phyloP scores from a whole-genome alignment of 2,329 filamentous ascomycete genomes.

The Xylaria sp. region DNA sequence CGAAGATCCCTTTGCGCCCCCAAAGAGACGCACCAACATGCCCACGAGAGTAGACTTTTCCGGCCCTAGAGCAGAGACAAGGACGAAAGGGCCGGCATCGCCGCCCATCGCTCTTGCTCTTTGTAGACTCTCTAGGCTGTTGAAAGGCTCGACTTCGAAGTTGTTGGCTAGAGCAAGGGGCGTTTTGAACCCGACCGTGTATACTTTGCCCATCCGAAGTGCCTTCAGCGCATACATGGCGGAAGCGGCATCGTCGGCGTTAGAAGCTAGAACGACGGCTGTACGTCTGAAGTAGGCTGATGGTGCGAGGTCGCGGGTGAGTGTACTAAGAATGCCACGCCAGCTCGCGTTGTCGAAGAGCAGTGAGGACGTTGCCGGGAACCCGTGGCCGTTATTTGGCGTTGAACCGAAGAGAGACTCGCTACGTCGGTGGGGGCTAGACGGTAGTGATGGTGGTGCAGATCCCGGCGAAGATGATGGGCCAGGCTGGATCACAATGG shows the following conservation, averaged over 20 bases:
- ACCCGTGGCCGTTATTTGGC: constrained; percentile 43
- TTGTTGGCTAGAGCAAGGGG: constrained; percentile 70
- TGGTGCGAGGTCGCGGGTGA: constrained; percentile 84
- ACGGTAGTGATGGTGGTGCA: constrained; percentile 59
- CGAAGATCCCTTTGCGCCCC: constrained; percentile 55
- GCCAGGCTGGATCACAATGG: constrained; percentile 73
- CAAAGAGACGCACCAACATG: constrained; percentile 79
- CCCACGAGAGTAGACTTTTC: constrained; percentile 84
- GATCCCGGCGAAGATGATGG: constrained; percentile 58
- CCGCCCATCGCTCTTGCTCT: constrained; percentile 61
- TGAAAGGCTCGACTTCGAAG: constrained; percentile 81
- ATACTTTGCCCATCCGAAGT: constrained; percentile 80
- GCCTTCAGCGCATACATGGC: constrained; percentile 82
- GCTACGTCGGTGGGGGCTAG: constrained; percentile 58
- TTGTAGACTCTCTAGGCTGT: constrained; percentile 74
- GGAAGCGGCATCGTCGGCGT: constrained; percentile 79
- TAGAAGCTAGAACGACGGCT: constrained; percentile 79
- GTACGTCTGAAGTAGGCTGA: constrained; percentile 82
- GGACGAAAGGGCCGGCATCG: constrained; percentile 76
- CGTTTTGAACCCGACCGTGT: constrained; percentile 84
- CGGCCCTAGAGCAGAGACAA: constrained; percentile 80
- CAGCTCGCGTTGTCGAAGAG: constrained; percentile 86
- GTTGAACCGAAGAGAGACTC: constrained; percentile 39
- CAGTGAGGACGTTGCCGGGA: constrained; percentile 65
- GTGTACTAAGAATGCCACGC: constrained; percentile 84